These are phyloP conservation scores for Auriscalpium microsporum DNA, from an alignment of 768 basidiomycete genomes.

Conservation along the genomic window DNA sequence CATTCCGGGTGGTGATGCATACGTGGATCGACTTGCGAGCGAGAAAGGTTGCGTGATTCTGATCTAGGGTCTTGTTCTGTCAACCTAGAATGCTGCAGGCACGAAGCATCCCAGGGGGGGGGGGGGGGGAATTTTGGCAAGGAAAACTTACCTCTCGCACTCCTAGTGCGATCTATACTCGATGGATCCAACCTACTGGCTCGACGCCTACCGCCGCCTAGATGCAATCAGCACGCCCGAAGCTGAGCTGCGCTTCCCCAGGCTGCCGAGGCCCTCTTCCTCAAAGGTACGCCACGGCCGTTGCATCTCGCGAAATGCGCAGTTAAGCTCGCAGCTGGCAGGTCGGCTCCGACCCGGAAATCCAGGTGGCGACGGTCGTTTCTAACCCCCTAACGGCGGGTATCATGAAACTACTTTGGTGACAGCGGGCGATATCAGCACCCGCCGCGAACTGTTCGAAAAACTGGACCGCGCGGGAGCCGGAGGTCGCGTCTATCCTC, in stretches of 20 bases:
- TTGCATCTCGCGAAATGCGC: no score
- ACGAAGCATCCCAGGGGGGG: conserved; percentile 82
- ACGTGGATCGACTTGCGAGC: conserved; percentile 86
- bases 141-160: conserved; percentile 91
- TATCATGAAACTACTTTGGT: conserved; percentile 94
- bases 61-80: no score
- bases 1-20: conserved; percentile 96
- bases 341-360: conserved; percentile 96
- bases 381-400: conserved; percentile 95
- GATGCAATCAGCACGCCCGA: conserved; percentile 90
- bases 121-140: no score
- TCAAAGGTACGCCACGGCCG: conserved; percentile 51
- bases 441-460: conserved; percentile 92
- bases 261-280: conserved; percentile 81
- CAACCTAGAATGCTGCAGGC: conserved; percentile 35
- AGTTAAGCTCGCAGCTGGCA: conserved; percentile 63
- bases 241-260: conserved; percentile 81
- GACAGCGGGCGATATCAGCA: conserved; percentile 81
- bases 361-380: conserved; percentile 93
- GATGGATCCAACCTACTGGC: conserved; percentile 89
- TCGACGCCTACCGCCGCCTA: conserved; percentile 91
- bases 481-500: conserved; percentile 81
- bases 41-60: conserved; percentile 73
- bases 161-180: conserved; percentile 87
- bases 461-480: conserved; percentile 74